Evolutionary conservation across 2,329 filamentous ascomycete genomes (phyloP).

Genomic region (Ophiocordyceps sinensis): DNA sequence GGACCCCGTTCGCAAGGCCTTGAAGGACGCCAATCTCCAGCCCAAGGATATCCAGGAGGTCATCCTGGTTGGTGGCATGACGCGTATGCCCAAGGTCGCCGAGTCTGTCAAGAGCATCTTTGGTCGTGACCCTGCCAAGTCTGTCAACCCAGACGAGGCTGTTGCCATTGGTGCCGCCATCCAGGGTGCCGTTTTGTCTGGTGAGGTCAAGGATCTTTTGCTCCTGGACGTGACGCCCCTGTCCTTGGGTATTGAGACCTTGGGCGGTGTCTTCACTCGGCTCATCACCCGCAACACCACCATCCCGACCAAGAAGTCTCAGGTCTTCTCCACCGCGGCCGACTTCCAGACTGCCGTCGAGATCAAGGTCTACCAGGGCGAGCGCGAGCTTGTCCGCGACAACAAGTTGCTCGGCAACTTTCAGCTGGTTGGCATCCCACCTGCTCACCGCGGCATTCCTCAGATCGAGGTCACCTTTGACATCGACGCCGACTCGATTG

Average conservation of each 20-base stretch:
- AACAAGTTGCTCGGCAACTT: conserved; percentile 99
- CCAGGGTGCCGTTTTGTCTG: conserved; percentile 90
- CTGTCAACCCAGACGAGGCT: conserved; percentile 96
- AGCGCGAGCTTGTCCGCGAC: conserved; percentile 96
- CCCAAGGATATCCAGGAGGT: conserved; percentile 95
- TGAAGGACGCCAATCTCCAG: conserved; percentile 86
- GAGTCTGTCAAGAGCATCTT: conserved; percentile 97
- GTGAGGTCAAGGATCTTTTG: conserved; percentile 91
- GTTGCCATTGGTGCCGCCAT: conserved; percentile 96
- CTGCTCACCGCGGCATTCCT: conserved; percentile 88
- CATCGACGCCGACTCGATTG: conserved; percentile 94
- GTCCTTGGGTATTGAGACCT: conserved; percentile 95
- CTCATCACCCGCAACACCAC: conserved; percentile 99
- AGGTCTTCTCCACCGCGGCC: conserved; percentile 92
- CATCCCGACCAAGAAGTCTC: conserved; percentile 98
- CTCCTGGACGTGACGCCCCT: conserved; percentile 92
- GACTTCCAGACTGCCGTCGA: conserved; percentile 98
- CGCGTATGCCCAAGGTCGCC: conserved; percentile 95
- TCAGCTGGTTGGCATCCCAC: conserved; percentile 94
- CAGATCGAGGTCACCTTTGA: conserved; percentile 98
- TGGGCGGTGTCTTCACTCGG: conserved; percentile 94
- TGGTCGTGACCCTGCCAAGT: conserved; percentile 91
- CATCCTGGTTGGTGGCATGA: conserved; percentile 97
- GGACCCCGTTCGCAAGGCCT: conserved; percentile 87
- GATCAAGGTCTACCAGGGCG: conserved; percentile 99